phyloP scores from a whole-genome alignment of 179 eudicot species.

The Carnegiea gigantea region DNA sequence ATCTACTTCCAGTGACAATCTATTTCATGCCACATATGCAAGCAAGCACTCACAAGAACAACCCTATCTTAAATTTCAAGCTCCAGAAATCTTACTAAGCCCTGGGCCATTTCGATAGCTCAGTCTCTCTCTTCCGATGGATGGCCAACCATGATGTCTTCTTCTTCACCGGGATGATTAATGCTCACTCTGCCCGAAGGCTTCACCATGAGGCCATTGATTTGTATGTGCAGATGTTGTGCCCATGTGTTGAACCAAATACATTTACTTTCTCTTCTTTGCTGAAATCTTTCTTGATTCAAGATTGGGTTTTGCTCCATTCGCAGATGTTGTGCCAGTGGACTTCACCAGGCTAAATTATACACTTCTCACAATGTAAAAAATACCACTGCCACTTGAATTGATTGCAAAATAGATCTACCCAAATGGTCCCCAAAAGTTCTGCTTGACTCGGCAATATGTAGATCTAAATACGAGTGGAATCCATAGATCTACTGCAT shows the following conservation, averaged over 20 bases:
- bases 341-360: background rate
- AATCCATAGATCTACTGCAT: too few relatives aligned
- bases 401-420: constrained; percentile 23
- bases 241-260: constrained; percentile 48
- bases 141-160: constrained; percentile 48
- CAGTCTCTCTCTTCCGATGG: constrained; percentile 39
- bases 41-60: too few relatives aligned
- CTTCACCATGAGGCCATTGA: constrained; percentile 33
- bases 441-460: too few relatives aligned
- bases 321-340: too few relatives aligned
- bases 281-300: constrained; percentile 42
- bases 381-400: constrained; percentile 15
- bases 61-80: constrained; percentile 57
- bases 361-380: background rate
- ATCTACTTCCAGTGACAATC: too few relatives aligned
- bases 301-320: constrained; percentile 44
- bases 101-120: constrained; percentile 41
- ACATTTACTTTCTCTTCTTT: constrained; percentile 57
- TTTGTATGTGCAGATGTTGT: constrained; percentile 53
- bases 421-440: too few relatives aligned
- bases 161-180: constrained; percentile 53
- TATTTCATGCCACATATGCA: too few relatives aligned
- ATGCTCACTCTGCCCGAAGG: constrained; percentile 35
- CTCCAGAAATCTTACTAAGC: constrained; percentile 61
- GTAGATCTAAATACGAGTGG: too few relatives aligned